Evolutionary conservation across 2,329 filamentous ascomycete genomes (phyloP).

Genomic region (Nigrospora sphaerica): DNA sequence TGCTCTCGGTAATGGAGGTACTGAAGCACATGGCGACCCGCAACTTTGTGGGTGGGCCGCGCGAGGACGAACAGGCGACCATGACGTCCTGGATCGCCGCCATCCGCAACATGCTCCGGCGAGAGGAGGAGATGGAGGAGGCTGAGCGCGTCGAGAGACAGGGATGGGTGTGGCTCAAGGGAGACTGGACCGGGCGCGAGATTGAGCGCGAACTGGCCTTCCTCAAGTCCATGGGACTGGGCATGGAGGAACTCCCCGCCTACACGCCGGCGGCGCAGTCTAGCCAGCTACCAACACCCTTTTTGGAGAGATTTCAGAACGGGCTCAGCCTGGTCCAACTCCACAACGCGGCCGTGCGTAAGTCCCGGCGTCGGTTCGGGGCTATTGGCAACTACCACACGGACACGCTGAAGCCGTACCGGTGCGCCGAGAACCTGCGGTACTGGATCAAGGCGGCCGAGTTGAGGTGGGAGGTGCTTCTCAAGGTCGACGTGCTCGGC

Average conservation of each 20-base stretch:
- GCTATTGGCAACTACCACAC: conserved; percentile 83
- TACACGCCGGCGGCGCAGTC: conserved; percentile 55
- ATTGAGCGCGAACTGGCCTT: conserved; percentile 77
- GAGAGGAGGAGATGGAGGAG: conserved; percentile 71
- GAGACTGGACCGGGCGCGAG: conserved; percentile 70
- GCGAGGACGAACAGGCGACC: conserved; percentile 65
- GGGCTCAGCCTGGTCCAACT: conserved; percentile 77
- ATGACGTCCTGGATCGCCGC: conserved; percentile 75
- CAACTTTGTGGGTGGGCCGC: conserved; percentile 77
- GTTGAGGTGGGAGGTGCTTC: conserved; percentile 80
- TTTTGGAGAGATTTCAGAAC: conserved; percentile 67
- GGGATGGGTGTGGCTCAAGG: conserved; percentile 72
- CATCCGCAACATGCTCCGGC: conserved; percentile 68
- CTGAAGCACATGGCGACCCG: conserved; percentile 86
- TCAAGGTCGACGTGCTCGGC: conserved; percentile 79
- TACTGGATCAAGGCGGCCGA: conserved; percentile 97
- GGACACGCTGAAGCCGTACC: conserved; percentile 93
- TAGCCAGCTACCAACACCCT: conserved; percentile 57
- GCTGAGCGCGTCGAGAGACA: conserved; percentile 63
- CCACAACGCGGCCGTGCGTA: conserved; percentile 82
- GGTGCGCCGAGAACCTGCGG: conserved; percentile 84
- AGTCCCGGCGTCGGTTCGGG: conserved; percentile 80
- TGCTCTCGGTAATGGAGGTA: conserved; percentile 82
- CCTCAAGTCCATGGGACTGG: conserved; percentile 64
- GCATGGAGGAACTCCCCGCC: conserved; percentile 53